A percentile compares a stretch with the other conserved stretches of the same genome.
phyloP scores from a whole-genome alignment of 2,329 filamentous ascomycete species.

The Pseudogymnoascus pannorum region DNA sequence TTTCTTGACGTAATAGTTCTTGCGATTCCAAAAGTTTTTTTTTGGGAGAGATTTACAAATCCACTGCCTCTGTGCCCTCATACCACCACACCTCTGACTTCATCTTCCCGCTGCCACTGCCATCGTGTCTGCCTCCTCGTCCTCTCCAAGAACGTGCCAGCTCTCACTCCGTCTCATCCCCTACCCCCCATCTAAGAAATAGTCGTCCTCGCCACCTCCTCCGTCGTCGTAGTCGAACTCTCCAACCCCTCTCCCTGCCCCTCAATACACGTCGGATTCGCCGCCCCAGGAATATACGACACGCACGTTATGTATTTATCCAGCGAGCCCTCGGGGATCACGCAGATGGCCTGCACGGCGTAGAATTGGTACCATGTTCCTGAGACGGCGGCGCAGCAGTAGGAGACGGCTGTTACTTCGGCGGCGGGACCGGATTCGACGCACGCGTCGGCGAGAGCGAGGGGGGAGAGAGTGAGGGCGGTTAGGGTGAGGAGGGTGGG shows the following conservation, averaged over 20 bases:
- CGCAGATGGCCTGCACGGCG: constrained; percentile 19
- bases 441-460: constrained; percentile 16
- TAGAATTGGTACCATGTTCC: constrained; percentile 23
- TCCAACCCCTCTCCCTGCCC: constrained; percentile 16
- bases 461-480: constrained; percentile 7
- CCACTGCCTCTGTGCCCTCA: neutral
- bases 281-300: constrained; percentile 1
- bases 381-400: constrained; percentile 16
- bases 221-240: constrained; percentile 4
- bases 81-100: neutral
- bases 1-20: neutral
- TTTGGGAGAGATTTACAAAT: neutral
- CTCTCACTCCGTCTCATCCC: neutral
- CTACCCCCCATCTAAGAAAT: neutral
- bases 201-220: neutral
- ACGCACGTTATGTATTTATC: constrained; percentile 15
- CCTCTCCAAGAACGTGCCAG: neutral
- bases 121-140: neutral
- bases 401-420: constrained; percentile 17
- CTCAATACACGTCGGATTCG: constrained; percentile 19
- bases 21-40: neutral
- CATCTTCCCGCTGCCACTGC: neutral
- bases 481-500: constrained; percentile 12
- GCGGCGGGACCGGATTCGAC: constrained; percentile 19
- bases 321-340: constrained; percentile 11